These are phyloP conservation scores for Musa balbisiana DNA, from an alignment of 202 grass and related monocot genomes.

Conservation along the genomic window DNA sequence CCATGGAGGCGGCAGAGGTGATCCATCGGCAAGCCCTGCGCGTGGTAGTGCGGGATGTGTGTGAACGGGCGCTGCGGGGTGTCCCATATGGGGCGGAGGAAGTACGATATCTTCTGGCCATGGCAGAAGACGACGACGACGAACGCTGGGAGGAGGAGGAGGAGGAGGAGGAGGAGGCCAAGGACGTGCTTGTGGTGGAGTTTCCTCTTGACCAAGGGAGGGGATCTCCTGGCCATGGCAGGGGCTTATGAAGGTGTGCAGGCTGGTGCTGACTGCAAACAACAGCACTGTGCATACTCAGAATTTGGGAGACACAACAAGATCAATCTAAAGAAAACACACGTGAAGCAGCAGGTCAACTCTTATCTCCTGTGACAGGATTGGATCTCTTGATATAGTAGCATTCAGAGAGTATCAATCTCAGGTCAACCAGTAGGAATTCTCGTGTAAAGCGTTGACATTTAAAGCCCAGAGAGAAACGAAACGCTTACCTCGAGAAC, in stretches of 20 bases:
- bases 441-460: too few relatives aligned
- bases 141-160: conserved; percentile 41
- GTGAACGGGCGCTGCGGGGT: conserved; percentile 62
- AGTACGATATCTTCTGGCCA: conserved; percentile 62
- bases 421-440: too few relatives aligned
- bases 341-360: too few relatives aligned
- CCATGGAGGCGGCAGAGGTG: conserved; percentile 71
- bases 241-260: conserved; percentile 8
- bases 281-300: neutral
- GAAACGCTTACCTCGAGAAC: too few relatives aligned
- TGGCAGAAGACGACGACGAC: conserved; percentile 35
- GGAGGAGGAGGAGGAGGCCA: conserved; percentile 28
- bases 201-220: conserved; percentile 29
- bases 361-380: too few relatives aligned
- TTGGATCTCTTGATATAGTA: too few relatives aligned
- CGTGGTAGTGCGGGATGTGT: conserved; percentile 75
- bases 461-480: too few relatives aligned
- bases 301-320: too few relatives aligned
- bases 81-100: conserved; percentile 84
- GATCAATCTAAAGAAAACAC: neutral
- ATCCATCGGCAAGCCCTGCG: conserved; percentile 43
- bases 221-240: conserved; percentile 40
- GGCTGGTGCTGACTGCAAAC: neutral
- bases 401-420: too few relatives aligned
- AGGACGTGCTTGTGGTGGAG: conserved; percentile 3